Conservation (phyloP, 202 grass and related monocot genomes). For the Panicum virgatum region DNA sequence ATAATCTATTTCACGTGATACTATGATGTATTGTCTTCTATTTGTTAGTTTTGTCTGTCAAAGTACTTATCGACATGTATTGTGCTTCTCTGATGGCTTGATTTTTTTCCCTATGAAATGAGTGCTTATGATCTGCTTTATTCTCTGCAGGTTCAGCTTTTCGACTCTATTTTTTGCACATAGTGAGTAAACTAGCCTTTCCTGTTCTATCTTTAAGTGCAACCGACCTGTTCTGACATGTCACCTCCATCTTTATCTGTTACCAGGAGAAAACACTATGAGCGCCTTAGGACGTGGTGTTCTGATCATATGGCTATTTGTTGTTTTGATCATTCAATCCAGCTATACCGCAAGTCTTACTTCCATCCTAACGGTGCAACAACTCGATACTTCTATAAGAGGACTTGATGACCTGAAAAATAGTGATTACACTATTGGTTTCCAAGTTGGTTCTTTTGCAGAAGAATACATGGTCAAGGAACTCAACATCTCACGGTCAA, state of each 20-base stretch:
- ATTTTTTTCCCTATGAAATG: conserved; percentile 28
- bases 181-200: conserved; percentile 69
- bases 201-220: conserved; percentile 23
- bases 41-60: conserved; percentile 13
- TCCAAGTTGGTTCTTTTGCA: conserved; percentile 84
- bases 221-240: conserved; percentile 24
- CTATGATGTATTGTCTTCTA: neutral
- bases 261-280: conserved; percentile 73
- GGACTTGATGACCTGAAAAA: conserved; percentile 74
- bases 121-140: conserved; percentile 29
- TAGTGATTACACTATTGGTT: conserved; percentile 75
- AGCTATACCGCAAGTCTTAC: conserved; percentile 98
- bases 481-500: conserved; percentile 64
- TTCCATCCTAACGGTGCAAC: conserved; percentile 92
- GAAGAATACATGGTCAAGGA: conserved; percentile 88
- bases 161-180: conserved; percentile 97
- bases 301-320: conserved; percentile 93
- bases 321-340: conserved; percentile 94
- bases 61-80: neutral
- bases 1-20: conserved; percentile 7
- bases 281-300: conserved; percentile 77
- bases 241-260: conserved; percentile 10
- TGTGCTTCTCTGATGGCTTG: neutral
- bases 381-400: conserved; percentile 76
- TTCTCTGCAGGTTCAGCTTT: conserved; percentile 89